A percentile compares a stretch with the other conserved stretches of the same genome.
phyloP scores from a whole-genome alignment of 345 rosid species.

The Murraya paniculata region DNA sequence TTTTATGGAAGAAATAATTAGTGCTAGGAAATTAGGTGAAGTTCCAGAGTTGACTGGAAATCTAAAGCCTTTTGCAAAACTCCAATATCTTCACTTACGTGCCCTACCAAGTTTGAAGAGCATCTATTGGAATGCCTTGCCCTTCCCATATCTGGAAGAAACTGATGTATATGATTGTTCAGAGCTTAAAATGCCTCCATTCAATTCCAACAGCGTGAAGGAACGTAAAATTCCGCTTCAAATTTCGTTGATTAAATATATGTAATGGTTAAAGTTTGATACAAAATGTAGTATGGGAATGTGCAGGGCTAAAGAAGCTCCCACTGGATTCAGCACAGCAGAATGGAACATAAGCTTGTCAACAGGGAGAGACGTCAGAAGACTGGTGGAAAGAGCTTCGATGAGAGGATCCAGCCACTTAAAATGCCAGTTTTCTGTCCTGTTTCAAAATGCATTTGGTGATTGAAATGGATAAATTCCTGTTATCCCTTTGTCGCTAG shows the following conservation, averaged over 20 bases:
- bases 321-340: slow-evolving; percentile 9
- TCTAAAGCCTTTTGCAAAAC: slow-evolving; percentile 3
- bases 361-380: background rate
- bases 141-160: background rate
- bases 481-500: background rate
- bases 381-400: slow-evolving; percentile 8
- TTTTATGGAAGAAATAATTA: slow-evolving; percentile 4
- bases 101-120: background rate
- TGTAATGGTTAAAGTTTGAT: too few relatives aligned
- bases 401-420: slow-evolving; percentile 21
- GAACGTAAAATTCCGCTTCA: background rate
- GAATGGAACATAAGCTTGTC: background rate
- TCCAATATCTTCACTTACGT: background rate
- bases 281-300: background rate
- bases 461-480: background rate
- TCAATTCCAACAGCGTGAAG: background rate
- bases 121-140: slow-evolving; percentile 7
- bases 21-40: background rate
- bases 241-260: too few relatives aligned
- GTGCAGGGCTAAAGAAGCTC: slow-evolving; percentile 14
- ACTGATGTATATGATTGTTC: background rate
- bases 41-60: background rate
- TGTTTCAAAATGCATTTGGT: slow-evolving; percentile 4
- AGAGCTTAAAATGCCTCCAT: slow-evolving; percentile 17
- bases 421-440: background rate